A percentile compares a stretch with the other conserved stretches of the same genome.
These are phyloP conservation scores for peach (Prunus persica) DNA, from an alignment of 306 rosid genomes.

Conservation along the genomic window DNA sequence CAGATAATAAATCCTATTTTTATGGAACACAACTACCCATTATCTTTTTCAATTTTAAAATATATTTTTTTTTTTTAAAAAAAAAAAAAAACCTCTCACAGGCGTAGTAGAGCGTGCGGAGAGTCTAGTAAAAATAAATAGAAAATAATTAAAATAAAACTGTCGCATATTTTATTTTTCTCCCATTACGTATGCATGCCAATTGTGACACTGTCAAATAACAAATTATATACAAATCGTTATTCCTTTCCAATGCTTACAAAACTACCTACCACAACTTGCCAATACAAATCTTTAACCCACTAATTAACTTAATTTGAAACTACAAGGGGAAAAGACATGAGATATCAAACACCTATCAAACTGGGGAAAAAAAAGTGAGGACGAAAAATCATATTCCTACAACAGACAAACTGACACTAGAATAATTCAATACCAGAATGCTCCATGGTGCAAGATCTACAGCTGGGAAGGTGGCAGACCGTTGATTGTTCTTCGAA, in stretches of 20 bases:
- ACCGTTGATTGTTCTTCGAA: conserved; percentile 15
- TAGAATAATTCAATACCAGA: conserved; percentile 1
- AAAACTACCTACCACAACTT: conserved; percentile 3
- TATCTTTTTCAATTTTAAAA: no score
- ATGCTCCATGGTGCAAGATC: conserved; percentile 18
- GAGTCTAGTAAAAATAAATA: no score
- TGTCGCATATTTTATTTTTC: no score
- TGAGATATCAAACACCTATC: conserved; percentile 17
- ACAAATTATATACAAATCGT: conserved; percentile 3
- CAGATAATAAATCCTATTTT: no score
- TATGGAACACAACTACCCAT: no score
- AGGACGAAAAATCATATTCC: background rate
- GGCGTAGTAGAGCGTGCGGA: no score
- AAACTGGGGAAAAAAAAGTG: background rate
- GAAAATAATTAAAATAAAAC: no score
- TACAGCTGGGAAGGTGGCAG: background rate
- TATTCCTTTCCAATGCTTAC: background rate
- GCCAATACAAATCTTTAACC: conserved; percentile 9
- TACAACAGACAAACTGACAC: conserved; percentile 22
- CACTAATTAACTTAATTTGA: background rate
- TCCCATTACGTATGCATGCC: background rate
- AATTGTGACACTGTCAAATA: background rate
- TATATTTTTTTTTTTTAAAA: no score
- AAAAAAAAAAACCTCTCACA: no score
- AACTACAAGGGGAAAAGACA: background rate